Evolutionary conservation across 2,329 filamentous ascomycete species (phyloP), one percentile per base, ranked within the genome.

Genomic region (Helotiales sp.): DNA sequence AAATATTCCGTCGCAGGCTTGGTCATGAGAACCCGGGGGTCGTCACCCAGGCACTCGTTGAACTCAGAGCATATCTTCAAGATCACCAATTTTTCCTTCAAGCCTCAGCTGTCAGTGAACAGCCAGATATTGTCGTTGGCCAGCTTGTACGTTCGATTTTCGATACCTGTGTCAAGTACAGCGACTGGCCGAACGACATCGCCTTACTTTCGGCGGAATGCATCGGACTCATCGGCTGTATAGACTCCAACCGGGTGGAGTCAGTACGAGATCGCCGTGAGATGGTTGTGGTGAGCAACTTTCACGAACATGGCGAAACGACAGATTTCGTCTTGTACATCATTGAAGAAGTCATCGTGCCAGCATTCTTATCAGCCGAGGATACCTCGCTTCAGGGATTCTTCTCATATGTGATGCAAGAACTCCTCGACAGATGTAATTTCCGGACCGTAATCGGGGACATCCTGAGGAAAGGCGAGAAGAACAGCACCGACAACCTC

Each of bases 391-490:
- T 93, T 6, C 96, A 98, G 78, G 94, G 93, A 0, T 97, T 96
- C 76, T 84, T 99, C 20, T 95, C 95, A 1, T 99, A 92, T 79
- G 92, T 91, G 1, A 97, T 99, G 89, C 96, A 99, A 78, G 91
- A 97, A 74, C 85, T 98, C 47, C 85, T 98, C 3, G 89, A 90
- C 52, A 88, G 90, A 71, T 93, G 91, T 75, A 89, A 91, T 30
- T 89, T 97, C 75, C 89, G 84, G 66, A 82, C 85, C 11, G 87
- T 85, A 0, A 84, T 72, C 57, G 72, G 63, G 13, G 68, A 72
- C 2, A 70, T 71, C 8, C 52, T 73, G 13, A 70, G 67, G 40
- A 68, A 70, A 82, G 61, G 78, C 77, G 32, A 78, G 79, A 76
- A 78, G 43, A 79, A 80, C 3, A 77, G 78, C 0, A 78, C 89